phyloP scores from a whole-genome alignment of 1,284 basidiomycete species.

The Melampsora americana region DNA sequence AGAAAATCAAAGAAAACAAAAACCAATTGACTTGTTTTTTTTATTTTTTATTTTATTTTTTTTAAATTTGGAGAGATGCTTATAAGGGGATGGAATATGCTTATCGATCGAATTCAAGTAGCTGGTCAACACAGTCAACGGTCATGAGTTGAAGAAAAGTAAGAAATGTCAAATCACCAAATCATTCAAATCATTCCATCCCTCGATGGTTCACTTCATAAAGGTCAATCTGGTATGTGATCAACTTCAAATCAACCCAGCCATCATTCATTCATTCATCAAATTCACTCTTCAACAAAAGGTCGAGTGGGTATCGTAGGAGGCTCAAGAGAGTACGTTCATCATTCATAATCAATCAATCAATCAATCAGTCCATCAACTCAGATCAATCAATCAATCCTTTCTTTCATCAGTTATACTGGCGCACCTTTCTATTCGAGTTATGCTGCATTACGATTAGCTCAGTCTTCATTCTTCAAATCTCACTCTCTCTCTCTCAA shows the following conservation, averaged over 20 bases:
- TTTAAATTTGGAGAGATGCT: too few species aligned
- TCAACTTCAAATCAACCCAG: neutral
- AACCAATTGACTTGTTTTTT: too few species aligned
- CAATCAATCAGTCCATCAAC: conserved; percentile 4
- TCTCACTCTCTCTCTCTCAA: neutral
- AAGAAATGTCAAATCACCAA: too few species aligned
- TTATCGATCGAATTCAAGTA: too few species aligned
- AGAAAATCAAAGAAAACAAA: too few species aligned
- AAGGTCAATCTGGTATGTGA: conserved; percentile 81
- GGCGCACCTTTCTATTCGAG: conserved; percentile 93
- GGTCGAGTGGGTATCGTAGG: conserved; percentile 89
- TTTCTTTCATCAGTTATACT: conserved; percentile 63
- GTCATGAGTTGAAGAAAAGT: too few species aligned
- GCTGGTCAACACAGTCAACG: too few species aligned
- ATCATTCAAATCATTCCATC: conserved; percentile 71
- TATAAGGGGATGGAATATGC: too few species aligned
- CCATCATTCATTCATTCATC: neutral
- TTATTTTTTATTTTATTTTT: too few species aligned
- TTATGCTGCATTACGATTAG: conserved; percentile 78
- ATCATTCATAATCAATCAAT: conserved; percentile 10
- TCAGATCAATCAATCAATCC: neutral
- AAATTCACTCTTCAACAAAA: conserved; percentile 45
- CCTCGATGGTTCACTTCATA: conserved; percentile 77
- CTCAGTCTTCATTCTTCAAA: conserved; percentile 54
- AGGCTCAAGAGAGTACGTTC: conserved; percentile 74